These are phyloP conservation scores for Pseudogymnoascus sp. DNA, from an alignment of 2,329 filamentous ascomycete genomes.

Conservation along the genomic window DNA sequence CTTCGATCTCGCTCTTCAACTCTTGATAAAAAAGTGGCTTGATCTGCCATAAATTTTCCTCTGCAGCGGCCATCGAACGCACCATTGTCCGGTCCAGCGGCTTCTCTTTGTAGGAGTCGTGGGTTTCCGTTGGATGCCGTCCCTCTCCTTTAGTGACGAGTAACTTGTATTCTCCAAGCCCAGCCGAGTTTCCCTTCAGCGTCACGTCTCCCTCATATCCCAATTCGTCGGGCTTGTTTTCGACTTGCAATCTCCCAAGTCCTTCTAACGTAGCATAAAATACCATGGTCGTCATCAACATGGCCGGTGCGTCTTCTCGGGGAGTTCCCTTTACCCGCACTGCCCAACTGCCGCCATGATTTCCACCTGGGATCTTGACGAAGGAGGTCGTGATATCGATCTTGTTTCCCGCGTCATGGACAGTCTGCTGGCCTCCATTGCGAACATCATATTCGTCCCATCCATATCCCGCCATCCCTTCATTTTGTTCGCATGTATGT, in stretches of 20 bases:
- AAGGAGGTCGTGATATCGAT: conserved; percentile 91
- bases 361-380: conserved; percentile 81
- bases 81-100: conserved; percentile 71
- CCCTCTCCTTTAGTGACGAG: conserved; percentile 64
- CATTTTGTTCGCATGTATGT: conserved; percentile 92
- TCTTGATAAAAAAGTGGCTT: conserved; percentile 61
- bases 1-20: conserved; percentile 57
- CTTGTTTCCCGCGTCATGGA: conserved; percentile 81
- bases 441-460: conserved; percentile 97
- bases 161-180: conserved; percentile 73
- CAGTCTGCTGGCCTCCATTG: conserved; percentile 77
- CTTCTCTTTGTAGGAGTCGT: conserved; percentile 60
- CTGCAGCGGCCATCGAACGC: conserved; percentile 57
- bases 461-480: conserved; percentile 89
- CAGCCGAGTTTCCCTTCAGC: conserved; percentile 60
- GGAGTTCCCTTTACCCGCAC: conserved; percentile 77
- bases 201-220: conserved; percentile 56
- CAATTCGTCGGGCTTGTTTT: conserved; percentile 43
- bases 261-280: conserved; percentile 82
- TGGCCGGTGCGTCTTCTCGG: conserved; percentile 56
- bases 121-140: conserved; percentile 53
- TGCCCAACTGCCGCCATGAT: conserved; percentile 85
- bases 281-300: conserved; percentile 68
- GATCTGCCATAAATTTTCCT: conserved; percentile 72
- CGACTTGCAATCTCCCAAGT: conserved; percentile 55